phyloP scores from a whole-genome alignment of 2,329 filamentous ascomycete genomes.

The Harringtonia aguacate region DNA sequence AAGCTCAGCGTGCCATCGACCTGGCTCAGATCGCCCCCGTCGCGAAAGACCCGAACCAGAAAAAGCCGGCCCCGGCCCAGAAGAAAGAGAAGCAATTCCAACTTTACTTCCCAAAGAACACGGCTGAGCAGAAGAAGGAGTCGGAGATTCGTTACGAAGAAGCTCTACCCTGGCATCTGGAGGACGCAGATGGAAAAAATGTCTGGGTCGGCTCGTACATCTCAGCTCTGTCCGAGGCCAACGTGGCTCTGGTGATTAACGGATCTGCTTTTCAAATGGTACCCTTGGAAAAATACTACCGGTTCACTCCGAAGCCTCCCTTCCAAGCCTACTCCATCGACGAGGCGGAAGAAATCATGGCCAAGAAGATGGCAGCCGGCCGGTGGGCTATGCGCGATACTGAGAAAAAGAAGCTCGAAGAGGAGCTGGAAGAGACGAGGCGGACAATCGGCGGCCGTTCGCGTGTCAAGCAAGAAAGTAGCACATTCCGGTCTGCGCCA shows the following conservation, averaged over 20 bases:
- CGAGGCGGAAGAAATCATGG: conserved; percentile 76
- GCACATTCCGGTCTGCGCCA: conserved; percentile 49
- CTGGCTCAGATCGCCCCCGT: conserved; percentile 89
- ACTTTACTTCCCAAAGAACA: conserved; percentile 69
- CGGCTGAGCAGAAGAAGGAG: conserved; percentile 70
- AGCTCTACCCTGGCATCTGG: conserved; percentile 89
- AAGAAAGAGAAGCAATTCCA: conserved; percentile 70
- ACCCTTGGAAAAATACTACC: conserved; percentile 93
- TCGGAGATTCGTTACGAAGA: conserved; percentile 79
- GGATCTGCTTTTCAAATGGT: conserved; percentile 69
- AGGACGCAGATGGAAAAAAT: conserved; percentile 93
- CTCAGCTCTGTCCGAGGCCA: conserved; percentile 74
- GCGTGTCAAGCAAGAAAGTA: conserved; percentile 58
- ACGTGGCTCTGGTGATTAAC: conserved; percentile 67
- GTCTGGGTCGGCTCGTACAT: conserved; percentile 91
- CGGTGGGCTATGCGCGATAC: conserved; percentile 70
- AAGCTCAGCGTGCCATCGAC: conserved; percentile 77
- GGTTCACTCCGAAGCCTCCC: conserved; percentile 68
- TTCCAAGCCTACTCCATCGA: conserved; percentile 72
- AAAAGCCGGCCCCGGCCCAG: conserved; percentile 33
- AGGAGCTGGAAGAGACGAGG: conserved; percentile 51
- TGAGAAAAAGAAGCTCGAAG: conserved; percentile 45
- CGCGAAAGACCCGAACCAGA: conserved; percentile 43
- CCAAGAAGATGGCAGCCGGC: conserved; percentile 63
- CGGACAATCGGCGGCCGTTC: conserved; percentile 39